Conservation (phyloP, 495 filamentous ascomycete species). For the Talaromyces liani region DNA sequence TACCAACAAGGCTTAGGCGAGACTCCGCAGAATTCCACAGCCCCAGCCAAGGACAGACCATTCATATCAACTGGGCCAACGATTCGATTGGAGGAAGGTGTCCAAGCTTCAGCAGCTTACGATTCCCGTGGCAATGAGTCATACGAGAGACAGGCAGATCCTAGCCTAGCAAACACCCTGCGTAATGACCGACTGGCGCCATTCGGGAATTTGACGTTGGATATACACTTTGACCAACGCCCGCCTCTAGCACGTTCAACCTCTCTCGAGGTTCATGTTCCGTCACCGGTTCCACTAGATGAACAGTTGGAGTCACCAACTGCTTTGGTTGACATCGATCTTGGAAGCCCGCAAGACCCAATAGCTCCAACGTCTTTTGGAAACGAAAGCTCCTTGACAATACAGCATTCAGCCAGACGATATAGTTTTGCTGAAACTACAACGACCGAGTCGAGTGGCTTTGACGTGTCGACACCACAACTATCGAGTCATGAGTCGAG, state of each 20-base stretch:
- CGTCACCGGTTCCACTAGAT: background rate
- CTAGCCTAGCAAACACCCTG: background rate
- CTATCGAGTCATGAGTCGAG: background rate
- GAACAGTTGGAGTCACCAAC: background rate
- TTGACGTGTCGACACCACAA: background rate
- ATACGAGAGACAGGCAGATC: background rate
- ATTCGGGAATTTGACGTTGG: background rate
- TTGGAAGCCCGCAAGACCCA: background rate
- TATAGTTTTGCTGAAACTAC: background rate
- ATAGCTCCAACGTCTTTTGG: background rate
- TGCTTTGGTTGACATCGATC: no score
- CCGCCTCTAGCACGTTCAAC: background rate
- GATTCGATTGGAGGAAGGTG: background rate
- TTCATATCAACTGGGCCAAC: background rate
- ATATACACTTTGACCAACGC: background rate
- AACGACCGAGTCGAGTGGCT: background rate
- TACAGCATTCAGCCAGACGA: background rate
- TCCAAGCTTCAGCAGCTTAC: background rate
- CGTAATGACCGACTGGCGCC: background rate
- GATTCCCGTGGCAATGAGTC: background rate
- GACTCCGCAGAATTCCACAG: background rate
- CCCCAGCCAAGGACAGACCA: background rate
- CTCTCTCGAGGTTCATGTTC: slow-evolving; percentile 8
- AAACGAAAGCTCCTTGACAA: background rate
- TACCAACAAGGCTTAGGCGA: background rate